Evolutionary conservation across 495 filamentous ascomycete species (phyloP).

Genomic region (Penicillium odoratum): DNA sequence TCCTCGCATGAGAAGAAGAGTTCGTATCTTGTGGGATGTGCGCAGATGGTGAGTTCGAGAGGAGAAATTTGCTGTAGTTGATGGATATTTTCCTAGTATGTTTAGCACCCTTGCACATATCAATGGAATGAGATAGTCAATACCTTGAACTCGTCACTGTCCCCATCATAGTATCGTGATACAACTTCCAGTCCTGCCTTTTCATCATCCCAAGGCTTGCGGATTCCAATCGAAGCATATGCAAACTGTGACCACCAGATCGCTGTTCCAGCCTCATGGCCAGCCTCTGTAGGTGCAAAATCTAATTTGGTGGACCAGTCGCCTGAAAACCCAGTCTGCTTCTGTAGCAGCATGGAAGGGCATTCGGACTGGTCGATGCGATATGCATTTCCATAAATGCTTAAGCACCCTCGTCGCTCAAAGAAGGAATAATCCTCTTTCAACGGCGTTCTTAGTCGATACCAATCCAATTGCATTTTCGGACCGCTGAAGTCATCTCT

Average conservation of each 20-base stretch:
- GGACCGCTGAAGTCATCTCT: slow-evolving; percentile 4
- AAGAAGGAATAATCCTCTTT: slow-evolving; percentile 7
- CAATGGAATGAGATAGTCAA: not conserved
- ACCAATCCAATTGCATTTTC: slow-evolving; percentile 2
- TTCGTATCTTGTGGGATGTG: slow-evolving; percentile 7
- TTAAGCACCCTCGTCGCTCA: not conserved
- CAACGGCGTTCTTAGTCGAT: slow-evolving; percentile 7
- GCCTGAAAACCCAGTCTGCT: slow-evolving; percentile 5
- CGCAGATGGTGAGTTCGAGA: slow-evolving; percentile 1
- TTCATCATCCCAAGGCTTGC: slow-evolving; percentile 3
- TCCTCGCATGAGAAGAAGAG: not conserved
- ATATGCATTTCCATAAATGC: slow-evolving; percentile 5
- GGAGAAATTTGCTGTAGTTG: not conserved
- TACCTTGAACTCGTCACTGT: slow-evolving; percentile 1
- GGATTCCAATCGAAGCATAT: slow-evolving; percentile 8
- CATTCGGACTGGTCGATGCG: slow-evolving; percentile 7
- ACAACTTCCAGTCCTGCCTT: not conserved
- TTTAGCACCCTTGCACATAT: no score
- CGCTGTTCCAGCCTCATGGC: slow-evolving; percentile 7
- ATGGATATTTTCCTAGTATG: not conserved
- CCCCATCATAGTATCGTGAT: slow-evolving; percentile 5
- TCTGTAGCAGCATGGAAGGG: slow-evolving; percentile 7
- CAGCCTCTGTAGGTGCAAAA: slow-evolving; percentile 3
- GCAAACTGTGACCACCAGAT: slow-evolving; percentile 10
- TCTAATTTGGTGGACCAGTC: slow-evolving; percentile 2